Conservation (phyloP, 345 rosid species). For the Fremontodendron californicum region DNA sequence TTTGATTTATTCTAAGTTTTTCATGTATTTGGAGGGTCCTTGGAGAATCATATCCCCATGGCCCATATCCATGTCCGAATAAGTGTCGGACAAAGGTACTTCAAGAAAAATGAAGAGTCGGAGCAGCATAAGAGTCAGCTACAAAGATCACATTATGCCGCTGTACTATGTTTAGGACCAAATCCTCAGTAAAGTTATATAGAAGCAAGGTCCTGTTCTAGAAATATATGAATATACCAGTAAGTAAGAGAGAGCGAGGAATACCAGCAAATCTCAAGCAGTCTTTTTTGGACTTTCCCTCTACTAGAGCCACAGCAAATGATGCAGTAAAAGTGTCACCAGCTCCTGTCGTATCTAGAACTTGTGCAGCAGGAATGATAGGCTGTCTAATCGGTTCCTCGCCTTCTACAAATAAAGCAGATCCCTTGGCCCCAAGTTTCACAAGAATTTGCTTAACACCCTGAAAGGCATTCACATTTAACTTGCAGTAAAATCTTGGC, state of each 20-base stretch:
- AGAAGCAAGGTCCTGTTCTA: not conserved
- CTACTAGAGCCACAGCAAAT: constrained; percentile 87
- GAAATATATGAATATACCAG: not conserved
- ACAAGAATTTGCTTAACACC: constrained; percentile 81
- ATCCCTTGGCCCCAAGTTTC: constrained; percentile 89
- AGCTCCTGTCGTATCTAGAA: constrained; percentile 93
- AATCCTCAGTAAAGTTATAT: not conserved
- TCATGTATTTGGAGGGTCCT: too few species aligned
- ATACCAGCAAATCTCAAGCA: constrained; percentile 91
- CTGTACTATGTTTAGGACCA: not conserved
- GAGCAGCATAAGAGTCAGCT: too few species aligned
- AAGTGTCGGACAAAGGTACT: too few species aligned
- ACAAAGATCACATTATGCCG: not conserved
- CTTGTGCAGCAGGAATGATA: constrained; percentile 60
- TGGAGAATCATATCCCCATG: too few species aligned
- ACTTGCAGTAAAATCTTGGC: not conserved
- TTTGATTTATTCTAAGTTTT: too few species aligned
- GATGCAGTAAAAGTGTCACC: constrained; percentile 98
- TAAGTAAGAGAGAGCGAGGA: not conserved
- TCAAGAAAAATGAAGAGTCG: too few species aligned
- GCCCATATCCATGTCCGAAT: too few species aligned
- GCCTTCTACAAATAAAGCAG: constrained; percentile 74
- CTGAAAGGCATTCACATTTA: constrained; percentile 35
- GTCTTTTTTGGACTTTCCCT: constrained; percentile 70
- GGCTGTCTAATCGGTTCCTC: constrained; percentile 68